These are phyloP conservation scores for Pleurotus eryngii DNA, from an alignment of 768 basidiomycete genomes.

Conservation along the genomic window DNA sequence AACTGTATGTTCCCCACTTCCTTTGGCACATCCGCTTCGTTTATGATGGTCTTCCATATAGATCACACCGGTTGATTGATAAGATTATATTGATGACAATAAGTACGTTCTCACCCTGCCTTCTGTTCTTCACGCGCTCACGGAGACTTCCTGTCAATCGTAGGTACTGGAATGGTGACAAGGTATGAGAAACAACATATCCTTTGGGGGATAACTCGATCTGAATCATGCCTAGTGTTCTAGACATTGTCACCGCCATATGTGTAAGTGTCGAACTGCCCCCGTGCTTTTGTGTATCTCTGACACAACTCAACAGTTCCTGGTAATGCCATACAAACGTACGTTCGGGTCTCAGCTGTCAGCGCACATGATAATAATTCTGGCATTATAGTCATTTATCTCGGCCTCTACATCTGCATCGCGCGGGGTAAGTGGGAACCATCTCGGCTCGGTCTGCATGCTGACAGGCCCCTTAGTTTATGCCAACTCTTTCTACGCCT, in stretches of 20 bases:
- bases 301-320: conserved; percentile 2
- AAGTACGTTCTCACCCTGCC: not conserved
- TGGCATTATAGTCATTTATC: conserved; percentile 3
- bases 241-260: conserved; percentile 6
- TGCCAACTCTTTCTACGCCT: conserved; percentile 7
- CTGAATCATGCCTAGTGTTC: not conserved
- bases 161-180: conserved; percentile 1
- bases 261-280: not conserved
- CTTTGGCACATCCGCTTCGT: not conserved
- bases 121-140: not conserved
- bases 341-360: not conserved
- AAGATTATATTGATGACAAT: conserved; percentile 8
- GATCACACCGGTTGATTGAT: conserved; percentile 2
- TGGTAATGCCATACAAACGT: conserved; percentile 7
- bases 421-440: not conserved
- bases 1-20: not conserved
- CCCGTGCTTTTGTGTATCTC: not conserved
- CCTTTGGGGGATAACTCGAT: too few relatives aligned
- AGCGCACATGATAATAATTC: too few relatives aligned
- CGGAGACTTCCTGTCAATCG: not conserved
- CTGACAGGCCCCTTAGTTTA: not conserved
- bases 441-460: not conserved
- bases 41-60: not conserved
- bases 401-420: conserved; percentile 6
- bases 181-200: not conserved